Evolutionary conservation across 768 basidiomycete genomes (phyloP).

Genomic region (Cyathus striatus): DNA sequence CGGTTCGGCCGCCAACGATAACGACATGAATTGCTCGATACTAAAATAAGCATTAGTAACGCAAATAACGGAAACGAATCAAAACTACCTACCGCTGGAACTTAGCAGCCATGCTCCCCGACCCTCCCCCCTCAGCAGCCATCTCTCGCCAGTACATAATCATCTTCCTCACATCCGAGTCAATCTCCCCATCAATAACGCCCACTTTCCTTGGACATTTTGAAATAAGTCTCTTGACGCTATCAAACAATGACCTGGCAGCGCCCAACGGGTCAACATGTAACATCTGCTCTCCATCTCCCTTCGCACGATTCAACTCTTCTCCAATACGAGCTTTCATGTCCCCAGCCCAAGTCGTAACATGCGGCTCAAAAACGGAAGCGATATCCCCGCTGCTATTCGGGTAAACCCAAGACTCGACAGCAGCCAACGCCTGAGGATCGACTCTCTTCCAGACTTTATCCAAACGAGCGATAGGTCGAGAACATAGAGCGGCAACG

Average conservation of each 20-base stretch:
- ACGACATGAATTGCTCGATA: constrained; percentile 72
- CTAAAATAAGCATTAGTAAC: constrained; percentile 27
- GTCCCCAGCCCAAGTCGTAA: constrained; percentile 71
- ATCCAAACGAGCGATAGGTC: constrained; percentile 70
- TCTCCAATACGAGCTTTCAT: constrained; percentile 39
- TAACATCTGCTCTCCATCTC: constrained; percentile 38
- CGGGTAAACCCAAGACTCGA: constrained; percentile 66
- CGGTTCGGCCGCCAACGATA: constrained; percentile 73
- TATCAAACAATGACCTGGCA: constrained; percentile 46
- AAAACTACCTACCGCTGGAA: constrained; percentile 52
- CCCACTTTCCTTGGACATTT: constrained; percentile 41
- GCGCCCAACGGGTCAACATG: constrained; percentile 31
- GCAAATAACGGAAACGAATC: too few relatives aligned
- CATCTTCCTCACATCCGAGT: constrained; percentile 44
- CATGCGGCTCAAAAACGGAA: constrained; percentile 36
- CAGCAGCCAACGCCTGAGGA: constrained; percentile 43
- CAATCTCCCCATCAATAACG: constrained; percentile 30
- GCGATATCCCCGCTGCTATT: constrained; percentile 22
- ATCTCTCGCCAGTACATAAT: constrained; percentile 54
- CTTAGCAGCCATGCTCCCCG: constrained; percentile 42
- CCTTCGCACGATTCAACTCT: constrained; percentile 40
- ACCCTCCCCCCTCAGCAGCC: constrained; percentile 31
- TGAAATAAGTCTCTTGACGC: constrained; percentile 42
- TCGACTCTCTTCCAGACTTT: constrained; percentile 81
- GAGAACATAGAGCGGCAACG: constrained; percentile 60